Percentiles rank a stretch among this genome's conserved stretches.
phyloP scores from a whole-genome alignment of 1,284 basidiomycete species.

The Irpex lacteus region DNA sequence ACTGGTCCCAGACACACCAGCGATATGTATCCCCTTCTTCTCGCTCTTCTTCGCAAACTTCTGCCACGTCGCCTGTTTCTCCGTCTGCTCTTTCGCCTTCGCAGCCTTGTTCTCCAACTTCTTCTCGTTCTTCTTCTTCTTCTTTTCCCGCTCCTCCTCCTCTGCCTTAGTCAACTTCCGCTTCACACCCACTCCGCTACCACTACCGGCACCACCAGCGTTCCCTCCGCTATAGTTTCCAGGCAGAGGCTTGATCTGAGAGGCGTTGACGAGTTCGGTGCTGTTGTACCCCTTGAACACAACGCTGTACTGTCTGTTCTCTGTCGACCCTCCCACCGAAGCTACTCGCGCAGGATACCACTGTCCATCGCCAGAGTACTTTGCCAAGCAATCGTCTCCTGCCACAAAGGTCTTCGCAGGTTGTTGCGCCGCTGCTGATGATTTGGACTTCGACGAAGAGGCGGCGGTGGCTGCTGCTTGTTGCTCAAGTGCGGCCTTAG shows the following conservation, averaged over 20 bases:
- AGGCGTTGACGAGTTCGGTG: slow-evolving; percentile 83
- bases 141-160: slow-evolving; percentile 87
- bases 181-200: slow-evolving; percentile 52
- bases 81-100: slow-evolving; percentile 87
- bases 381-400: slow-evolving; percentile 93
- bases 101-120: slow-evolving; percentile 84
- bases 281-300: slow-evolving; percentile 95
- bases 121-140: slow-evolving; percentile 97
- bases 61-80: slow-evolving; percentile 93
- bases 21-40: slow-evolving; percentile 92
- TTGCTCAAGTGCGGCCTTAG: slow-evolving; percentile 72
- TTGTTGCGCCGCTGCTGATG: slow-evolving; percentile 52
- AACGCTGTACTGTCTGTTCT: slow-evolving; percentile 88
- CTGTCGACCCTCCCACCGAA: slow-evolving; percentile 81
- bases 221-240: slow-evolving; percentile 40
- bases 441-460: slow-evolving; percentile 47
- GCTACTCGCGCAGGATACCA: slow-evolving; percentile 94
- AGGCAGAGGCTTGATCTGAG: slow-evolving; percentile 72
- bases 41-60: slow-evolving; percentile 97
- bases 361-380: slow-evolving; percentile 85
- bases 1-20: slow-evolving; percentile 83
- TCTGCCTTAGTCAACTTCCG: slow-evolving; percentile 79
- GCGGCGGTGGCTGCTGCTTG: slow-evolving; percentile 45
- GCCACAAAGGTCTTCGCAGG: slow-evolving; percentile 62
- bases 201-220: slow-evolving; percentile 34